A percentile compares a stretch with the other conserved stretches of the same genome.
Evolutionary conservation across 2,329 filamentous ascomycete genomes (phyloP).

Genomic region (Apiospora arundinis): DNA sequence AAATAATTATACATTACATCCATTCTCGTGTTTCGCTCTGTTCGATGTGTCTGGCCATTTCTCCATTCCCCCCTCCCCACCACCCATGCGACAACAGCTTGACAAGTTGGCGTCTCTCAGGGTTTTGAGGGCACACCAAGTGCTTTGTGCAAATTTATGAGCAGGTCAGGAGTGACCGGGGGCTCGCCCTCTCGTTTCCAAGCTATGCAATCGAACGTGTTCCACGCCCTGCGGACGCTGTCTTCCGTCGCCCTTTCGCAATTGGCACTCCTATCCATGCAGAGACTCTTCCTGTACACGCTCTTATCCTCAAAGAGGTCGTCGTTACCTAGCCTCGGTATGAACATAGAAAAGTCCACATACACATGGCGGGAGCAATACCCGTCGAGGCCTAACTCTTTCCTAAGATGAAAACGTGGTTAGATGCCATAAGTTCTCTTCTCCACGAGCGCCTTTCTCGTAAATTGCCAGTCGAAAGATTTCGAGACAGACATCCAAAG

Average conservation of each 20-base stretch:
- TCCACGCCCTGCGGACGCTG: background rate
- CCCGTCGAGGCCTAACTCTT: background rate
- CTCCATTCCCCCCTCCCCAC: too few relatives aligned
- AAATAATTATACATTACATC: background rate
- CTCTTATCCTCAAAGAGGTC: background rate
- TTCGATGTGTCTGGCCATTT: too few relatives aligned
- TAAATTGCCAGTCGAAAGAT: too few relatives aligned
- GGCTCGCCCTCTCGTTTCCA: background rate
- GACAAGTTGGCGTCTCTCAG: too few relatives aligned
- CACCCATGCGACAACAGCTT: too few relatives aligned
- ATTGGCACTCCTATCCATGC: background rate
- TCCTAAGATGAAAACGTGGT: background rate
- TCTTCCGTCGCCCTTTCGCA: background rate
- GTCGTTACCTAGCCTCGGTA: background rate
- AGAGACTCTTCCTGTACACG: background rate
- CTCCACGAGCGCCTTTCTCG: too few relatives aligned
- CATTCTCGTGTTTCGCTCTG: too few relatives aligned
- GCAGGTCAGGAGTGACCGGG: background rate
- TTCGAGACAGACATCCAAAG: too few relatives aligned
- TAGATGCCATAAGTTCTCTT: background rate
- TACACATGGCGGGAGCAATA: background rate
- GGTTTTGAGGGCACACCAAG: background rate
- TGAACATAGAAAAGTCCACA: background rate
- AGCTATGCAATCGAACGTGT: background rate
- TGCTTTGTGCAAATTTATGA: background rate